Percentiles rank a stretch among this genome's conserved stretches.
phyloP scores from a whole-genome alignment of 805 yeast species.

The Starmera quercuum region DNA sequence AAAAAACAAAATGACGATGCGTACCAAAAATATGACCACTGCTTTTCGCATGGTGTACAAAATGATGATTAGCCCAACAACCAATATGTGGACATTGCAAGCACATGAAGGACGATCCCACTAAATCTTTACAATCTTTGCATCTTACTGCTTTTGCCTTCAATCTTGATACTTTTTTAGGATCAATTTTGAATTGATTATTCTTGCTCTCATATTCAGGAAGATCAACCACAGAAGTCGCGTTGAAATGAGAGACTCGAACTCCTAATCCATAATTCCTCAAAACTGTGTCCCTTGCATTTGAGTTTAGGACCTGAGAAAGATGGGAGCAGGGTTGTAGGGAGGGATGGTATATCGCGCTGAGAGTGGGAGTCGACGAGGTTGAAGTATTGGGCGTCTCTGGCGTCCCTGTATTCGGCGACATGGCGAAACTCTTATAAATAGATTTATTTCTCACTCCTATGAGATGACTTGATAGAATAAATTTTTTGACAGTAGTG shows the following conservation, averaged over 20 bases:
- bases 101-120: slow-evolving; percentile 47
- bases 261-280: slow-evolving; percentile 19
- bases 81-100: slow-evolving; percentile 75
- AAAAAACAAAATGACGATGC: slow-evolving; percentile 1
- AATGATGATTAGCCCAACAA: slow-evolving; percentile 47
- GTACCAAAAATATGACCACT: slow-evolving; percentile 47
- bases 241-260: slow-evolving; percentile 12
- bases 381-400: slow-evolving; percentile 2
- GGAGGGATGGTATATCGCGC: background rate
- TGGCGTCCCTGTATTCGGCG: background rate
- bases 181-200: slow-evolving; percentile 21
- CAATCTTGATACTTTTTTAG: slow-evolving; percentile 28
- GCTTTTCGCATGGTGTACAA: slow-evolving; percentile 36
- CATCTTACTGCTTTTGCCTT: slow-evolving; percentile 42
- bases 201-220: slow-evolving; percentile 7
- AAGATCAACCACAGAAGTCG: slow-evolving; percentile 1
- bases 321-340: slow-evolving; percentile 18
- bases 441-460: too few relatives aligned
- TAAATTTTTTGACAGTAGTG: too few relatives aligned
- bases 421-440: too few relatives aligned
- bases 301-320: slow-evolving; percentile 17
- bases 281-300: slow-evolving; percentile 18
- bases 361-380: background rate
- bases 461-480: too few relatives aligned
- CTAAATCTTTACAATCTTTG: slow-evolving; percentile 35